Base-by-base conservation (phyloP, 208 protist species). In the Trichomonas gallinae region DNA sequence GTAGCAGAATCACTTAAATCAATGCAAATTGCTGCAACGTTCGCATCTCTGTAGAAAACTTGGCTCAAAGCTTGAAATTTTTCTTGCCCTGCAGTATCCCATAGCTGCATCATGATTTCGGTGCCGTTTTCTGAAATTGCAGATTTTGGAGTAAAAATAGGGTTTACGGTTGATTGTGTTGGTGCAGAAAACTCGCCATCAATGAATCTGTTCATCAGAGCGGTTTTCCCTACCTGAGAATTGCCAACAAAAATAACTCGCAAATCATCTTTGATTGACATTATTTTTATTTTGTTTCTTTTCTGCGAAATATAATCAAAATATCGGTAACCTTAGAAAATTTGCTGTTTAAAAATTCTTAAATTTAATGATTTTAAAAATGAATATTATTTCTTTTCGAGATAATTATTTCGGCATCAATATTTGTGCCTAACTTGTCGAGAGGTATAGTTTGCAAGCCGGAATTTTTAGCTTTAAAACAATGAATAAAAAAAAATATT, bases 161-260 rank as follows among this genome's bases (percentile, higher is more conserved):
- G 87, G 13, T 42, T 38, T 11, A 93, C 6, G 34, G 87, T 93
- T 8, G 44, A 9, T 1, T 34, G 13, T 34, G 0, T 36, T 38
- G 42, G 21, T 10, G 23, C 1, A 38, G 13, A 21, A 38, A 93
- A 93, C 26, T 93, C 44, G 6, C 45, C 44, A 38, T 93, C 13
- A 38, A 93, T 9, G 46, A 38, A 93, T 17, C 87, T 23, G 15
- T 34, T 38, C 15, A 42, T 93, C 38, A 93, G 26, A 34, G 87
- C 40, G 21, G 87, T 93, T 58, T 93, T 93, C 3, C 87, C 87
- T 17, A 93, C 87, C 8, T 93, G 15, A 10, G 87, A 48, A 38
- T 93, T 93, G 48, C 87, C 87, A 51, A 93, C 87, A 51, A 93
- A 48, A 40, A 93, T 93, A 38, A 93, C 87, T 48, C 87, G 34